phyloP scores from a whole-genome alignment of 306 rosid species.

The Mucuna pruriens region DNA sequence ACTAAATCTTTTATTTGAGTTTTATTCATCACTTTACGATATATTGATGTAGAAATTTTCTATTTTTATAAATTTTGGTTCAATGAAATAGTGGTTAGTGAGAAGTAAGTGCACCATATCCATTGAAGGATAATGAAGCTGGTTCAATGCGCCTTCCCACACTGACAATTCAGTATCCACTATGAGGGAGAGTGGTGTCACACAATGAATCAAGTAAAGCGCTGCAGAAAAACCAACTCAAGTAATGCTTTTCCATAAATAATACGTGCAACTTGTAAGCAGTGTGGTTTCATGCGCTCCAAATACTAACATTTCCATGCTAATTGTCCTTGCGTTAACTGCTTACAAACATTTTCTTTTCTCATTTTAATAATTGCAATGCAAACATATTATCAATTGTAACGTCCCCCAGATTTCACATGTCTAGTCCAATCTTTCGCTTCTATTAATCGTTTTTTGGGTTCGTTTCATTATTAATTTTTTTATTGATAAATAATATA shows the following conservation, averaged over 20 bases:
- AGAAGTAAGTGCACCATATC: neutral
- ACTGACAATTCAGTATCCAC: neutral
- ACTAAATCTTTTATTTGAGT: neutral
- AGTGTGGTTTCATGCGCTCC: neutral
- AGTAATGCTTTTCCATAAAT: neutral
- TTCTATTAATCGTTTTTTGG: no score
- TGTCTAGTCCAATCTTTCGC: no score
- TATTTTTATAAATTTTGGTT: no score
- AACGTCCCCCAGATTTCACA: no score
- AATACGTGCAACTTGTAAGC: neutral
- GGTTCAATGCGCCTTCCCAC: neutral
- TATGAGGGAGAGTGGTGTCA: neutral
- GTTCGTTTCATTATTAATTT: no score
- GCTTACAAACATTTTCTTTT: neutral
- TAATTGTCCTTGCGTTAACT: neutral
- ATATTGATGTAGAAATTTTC: no score
- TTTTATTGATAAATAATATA: no score
- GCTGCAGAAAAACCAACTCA: neutral
- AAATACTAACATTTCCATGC: neutral
- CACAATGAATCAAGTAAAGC: neutral
- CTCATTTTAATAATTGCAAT: neutral
- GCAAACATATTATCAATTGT: neutral
- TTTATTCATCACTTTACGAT: neutral
- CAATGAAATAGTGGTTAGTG: neutral
- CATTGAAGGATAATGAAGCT: neutral